phyloP scores from a whole-genome alignment of 1,139 yeast genomes.

The Taphrina flavorubra region DNA sequence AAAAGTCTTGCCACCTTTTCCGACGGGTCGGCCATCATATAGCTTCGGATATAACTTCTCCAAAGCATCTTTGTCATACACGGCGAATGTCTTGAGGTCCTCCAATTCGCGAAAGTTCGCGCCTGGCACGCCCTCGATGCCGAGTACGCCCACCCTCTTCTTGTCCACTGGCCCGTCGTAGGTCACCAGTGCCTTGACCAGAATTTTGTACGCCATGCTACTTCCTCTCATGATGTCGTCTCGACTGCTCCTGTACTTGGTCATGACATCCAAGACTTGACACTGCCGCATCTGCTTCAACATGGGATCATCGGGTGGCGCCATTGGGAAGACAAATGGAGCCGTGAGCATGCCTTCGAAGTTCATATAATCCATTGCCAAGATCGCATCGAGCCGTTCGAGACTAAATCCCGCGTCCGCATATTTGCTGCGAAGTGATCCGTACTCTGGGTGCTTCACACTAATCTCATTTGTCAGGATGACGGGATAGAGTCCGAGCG shows the following conservation, averaged over 20 bases:
- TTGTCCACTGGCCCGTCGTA: not conserved
- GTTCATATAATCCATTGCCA: slow-evolving; percentile 22
- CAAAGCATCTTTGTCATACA: slow-evolving; percentile 20
- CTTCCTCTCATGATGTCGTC: slow-evolving; percentile 28
- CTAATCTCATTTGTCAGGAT: slow-evolving; percentile 25
- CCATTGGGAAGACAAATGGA: slow-evolving; percentile 16
- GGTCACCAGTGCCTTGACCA: slow-evolving; percentile 15
- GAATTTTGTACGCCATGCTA: slow-evolving; percentile 17
- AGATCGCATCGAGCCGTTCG: slow-evolving; percentile 9
- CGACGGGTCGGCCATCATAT: slow-evolving; percentile 14
- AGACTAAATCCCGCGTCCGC: slow-evolving; percentile 14
- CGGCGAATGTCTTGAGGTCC: slow-evolving; percentile 18
- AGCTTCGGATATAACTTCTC: slow-evolving; percentile 17
- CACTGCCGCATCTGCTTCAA: slow-evolving; percentile 27
- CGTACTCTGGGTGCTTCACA: slow-evolving; percentile 13
- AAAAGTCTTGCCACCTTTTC: slow-evolving; percentile 24
- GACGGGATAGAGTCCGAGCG: slow-evolving; percentile 16
- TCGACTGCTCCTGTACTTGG: slow-evolving; percentile 16
- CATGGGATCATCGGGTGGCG: slow-evolving; percentile 8
- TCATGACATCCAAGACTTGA: slow-evolving; percentile 23
- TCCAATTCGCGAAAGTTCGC: slow-evolving; percentile 15
- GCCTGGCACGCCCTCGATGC: slow-evolving; percentile 29
- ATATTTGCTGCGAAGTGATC: slow-evolving; percentile 4
- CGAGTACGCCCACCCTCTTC: slow-evolving; percentile 5
- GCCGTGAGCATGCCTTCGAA: slow-evolving; percentile 16